Base-by-base conservation (phyloP, 1,139 yeast genomes). In the Kodamaea anthophila region DNA sequence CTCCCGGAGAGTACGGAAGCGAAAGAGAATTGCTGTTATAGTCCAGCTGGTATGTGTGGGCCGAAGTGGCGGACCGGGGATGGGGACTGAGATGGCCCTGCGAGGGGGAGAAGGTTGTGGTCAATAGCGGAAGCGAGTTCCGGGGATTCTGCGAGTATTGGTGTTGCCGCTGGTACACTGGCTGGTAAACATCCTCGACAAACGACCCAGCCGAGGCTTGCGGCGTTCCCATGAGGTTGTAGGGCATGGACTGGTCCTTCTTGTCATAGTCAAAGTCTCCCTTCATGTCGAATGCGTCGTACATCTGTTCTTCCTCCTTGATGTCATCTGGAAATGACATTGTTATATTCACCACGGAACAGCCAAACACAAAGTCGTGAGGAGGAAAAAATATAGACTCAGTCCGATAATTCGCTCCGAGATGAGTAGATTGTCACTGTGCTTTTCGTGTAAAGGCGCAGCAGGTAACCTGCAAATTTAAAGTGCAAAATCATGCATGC, bases 1-100 rank as follows among this genome's bases (percentile, higher is more conserved):
- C 39, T 7, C 39, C 26, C 9, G 44, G 46, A 8, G 44, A 41
- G 5, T 38, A 32, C 2, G 45, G 45, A 26, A 39, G 31, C 18
- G 38, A 28, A 10, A 38, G 34, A 24, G 29, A 29, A 18, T 30
- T 31, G 18, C 26, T 28, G 26, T 33, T 29, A 31, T 23, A 31
- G 31, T 21, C 16, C 19, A 23, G n/a, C 24, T 24, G n/a, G 22
- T 22, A 23, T 23, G 31, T 10, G 20, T 18, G 31, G 8, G 23
- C 7, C 11, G 23, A 24, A n/a, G 21, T 9, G 13, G 26, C 19
- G 4, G 21, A 27, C 32, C 31, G 13, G 23, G 26, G 27, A 23
- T 34, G 27, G 13, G 43, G 43, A 5, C 39, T 34, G 10, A 39
- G 33, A 4, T 38, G 24, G 20, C 38, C 43, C 18, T 31, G 26